Base-by-base conservation (phyloP, 2,329 filamentous ascomycete species). In the Penicillium freii region DNA sequence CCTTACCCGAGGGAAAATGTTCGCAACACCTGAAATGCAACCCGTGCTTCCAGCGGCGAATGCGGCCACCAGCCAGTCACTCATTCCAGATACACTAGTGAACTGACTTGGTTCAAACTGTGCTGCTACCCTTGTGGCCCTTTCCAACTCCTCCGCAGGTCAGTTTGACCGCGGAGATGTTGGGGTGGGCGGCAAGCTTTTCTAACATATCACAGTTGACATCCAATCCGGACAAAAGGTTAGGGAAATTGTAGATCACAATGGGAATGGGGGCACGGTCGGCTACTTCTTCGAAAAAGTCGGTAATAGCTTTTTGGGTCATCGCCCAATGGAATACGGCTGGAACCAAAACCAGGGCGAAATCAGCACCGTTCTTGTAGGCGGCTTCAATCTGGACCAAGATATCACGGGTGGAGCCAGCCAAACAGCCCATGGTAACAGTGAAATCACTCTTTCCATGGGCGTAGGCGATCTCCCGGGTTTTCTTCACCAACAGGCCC, bases 261-360 rank as follows among this genome's bases (percentile, higher is more conserved):
- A 81, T 66, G 1, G 78, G 77, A 25, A 80, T 71, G 0, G 81
- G 79, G 40, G 78, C 82, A 4, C 77, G 77, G 39, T 79, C 76
- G 2, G 86, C 87, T 1, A 87, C 84, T 36, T 83, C 78, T 39
- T 76, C 77, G 78, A 90, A 91, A 75, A 85, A 91, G 25, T 82
- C 79, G 46, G 84, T 68, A 54, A 86, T 77, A 1, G 81, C 82
- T 4, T 81, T 78, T 9, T 83, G 80, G 23, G 82, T 83, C 72
- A 90, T 87, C 29, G 89, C 78, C n/a, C 82, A 73, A 45, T 85
- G 82, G 75, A 90, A 91, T 76, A 90, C 91, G 36, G 83, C 84
- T 6, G 89, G 89, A 17, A 89, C 87, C 44, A 92, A 80, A 15
- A 91, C 82, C 49, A 92, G 80, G 10, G 87, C 88, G 68, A 87